Conservation (phyloP, 495 filamentous ascomycete species). For the Penicillium cataractarum region DNA sequence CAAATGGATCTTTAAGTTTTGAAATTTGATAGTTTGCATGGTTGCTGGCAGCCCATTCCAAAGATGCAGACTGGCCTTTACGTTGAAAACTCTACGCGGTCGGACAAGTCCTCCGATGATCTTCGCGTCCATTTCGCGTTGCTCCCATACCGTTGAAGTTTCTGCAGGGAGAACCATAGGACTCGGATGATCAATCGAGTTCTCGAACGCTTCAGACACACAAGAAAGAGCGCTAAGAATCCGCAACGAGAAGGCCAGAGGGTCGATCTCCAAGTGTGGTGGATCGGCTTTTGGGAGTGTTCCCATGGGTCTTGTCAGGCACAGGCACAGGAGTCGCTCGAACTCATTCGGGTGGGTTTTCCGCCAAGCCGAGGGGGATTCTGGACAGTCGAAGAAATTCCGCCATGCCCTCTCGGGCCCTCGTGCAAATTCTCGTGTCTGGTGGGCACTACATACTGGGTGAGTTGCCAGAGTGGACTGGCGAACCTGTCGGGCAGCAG, state of each 20-base stretch:
- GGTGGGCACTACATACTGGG: background rate
- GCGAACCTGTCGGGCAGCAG: slow-evolving; percentile 7
- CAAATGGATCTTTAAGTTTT: background rate
- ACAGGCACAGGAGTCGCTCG: slow-evolving; percentile 19
- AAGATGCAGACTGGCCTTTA: background rate
- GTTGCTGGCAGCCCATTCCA: background rate
- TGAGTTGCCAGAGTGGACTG: background rate
- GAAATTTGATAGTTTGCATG: background rate
- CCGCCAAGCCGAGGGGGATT: slow-evolving; percentile 6
- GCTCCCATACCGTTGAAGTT: background rate
- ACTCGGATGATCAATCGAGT: slow-evolving; percentile 14
- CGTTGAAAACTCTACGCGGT: slow-evolving; percentile 2
- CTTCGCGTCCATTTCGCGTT: slow-evolving; percentile 4
- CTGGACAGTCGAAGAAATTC: background rate
- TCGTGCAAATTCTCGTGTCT: slow-evolving; percentile 6
- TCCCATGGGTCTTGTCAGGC: slow-evolving; percentile 26
- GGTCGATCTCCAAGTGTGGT: slow-evolving; percentile 14
- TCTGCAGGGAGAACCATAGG: slow-evolving; percentile 10
- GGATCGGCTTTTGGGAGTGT: slow-evolving; percentile 1
- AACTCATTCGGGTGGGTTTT: background rate
- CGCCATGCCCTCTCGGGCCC: background rate
- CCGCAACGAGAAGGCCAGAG: slow-evolving; percentile 13
- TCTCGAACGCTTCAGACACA: slow-evolving; percentile 19
- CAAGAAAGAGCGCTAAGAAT: slow-evolving; percentile 3
- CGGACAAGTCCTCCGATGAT: background rate